These are phyloP conservation scores for Lasiosphaeriaceae sp. DNA, from an alignment of 495 filamentous ascomycete species.

Conservation along the genomic window DNA sequence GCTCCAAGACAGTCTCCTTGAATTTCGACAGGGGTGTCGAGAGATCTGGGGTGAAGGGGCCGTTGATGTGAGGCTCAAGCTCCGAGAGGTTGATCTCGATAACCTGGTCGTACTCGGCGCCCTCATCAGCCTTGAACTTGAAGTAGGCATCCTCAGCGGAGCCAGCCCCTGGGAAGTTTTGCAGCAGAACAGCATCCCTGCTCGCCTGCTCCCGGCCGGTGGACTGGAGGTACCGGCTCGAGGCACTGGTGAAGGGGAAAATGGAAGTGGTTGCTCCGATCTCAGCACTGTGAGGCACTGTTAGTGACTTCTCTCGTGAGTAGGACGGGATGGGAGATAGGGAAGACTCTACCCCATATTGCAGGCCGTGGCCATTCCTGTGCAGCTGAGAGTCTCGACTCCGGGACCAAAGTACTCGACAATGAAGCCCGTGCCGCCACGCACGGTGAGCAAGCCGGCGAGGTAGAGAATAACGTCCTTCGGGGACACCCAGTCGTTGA, in stretches of 20 bases:
- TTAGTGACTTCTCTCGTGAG: not conserved
- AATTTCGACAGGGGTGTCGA: constrained; percentile 89
- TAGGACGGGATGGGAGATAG: not conserved
- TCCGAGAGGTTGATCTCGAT: constrained; percentile 88
- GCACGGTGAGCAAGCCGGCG: constrained; percentile 85
- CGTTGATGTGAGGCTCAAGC: constrained; percentile 96
- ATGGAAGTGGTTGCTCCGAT: constrained; percentile 95
- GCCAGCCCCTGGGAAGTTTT: constrained; percentile 37
- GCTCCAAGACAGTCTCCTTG: constrained; percentile 71
- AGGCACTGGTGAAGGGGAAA: constrained; percentile 59
- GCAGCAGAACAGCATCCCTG: constrained; percentile 52
- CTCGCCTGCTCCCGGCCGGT: constrained; percentile 77
- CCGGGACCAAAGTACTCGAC: constrained; percentile 90
- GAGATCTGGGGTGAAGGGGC: constrained; percentile 92
- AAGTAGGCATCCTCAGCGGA: constrained; percentile 35
- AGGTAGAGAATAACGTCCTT: constrained; percentile 93
- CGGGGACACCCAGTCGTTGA: constrained; percentile 86
- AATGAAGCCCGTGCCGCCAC: constrained; percentile 90
- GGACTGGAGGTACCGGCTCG: constrained; percentile 68
- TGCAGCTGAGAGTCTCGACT: constrained; percentile 82
- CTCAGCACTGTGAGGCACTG: constrained; percentile 51
- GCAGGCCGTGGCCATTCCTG: constrained; percentile 87
- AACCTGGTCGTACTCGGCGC: constrained; percentile 81
- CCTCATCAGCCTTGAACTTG: constrained; percentile 65
- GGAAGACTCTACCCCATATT: constrained; percentile 58